phyloP scores from a whole-genome alignment of 345 rosid genomes.

The Rhodamnia argentea region DNA sequence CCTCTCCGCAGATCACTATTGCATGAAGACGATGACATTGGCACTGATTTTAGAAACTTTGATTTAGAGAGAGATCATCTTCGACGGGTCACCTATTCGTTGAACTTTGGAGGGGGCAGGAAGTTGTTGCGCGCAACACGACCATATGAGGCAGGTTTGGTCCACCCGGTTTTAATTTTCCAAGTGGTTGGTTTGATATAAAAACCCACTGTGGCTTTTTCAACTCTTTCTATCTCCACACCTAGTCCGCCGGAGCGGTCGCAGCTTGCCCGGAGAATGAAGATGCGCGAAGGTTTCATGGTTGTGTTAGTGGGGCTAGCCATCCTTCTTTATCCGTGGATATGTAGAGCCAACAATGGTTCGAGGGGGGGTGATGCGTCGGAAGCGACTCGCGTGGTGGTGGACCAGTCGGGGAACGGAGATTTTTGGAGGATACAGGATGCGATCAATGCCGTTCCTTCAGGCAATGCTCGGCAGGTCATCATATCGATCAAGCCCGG shows the following conservation, averaged over 20 bases:
- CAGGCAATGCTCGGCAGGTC: conserved; percentile 27
- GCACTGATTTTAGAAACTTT: no score
- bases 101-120: background rate
- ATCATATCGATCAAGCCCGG: conserved; percentile 66
- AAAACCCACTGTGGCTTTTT: background rate
- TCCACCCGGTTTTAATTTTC: background rate
- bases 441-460: conserved; percentile 55
- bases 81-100: background rate
- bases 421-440: conserved; percentile 55
- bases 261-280: background rate
- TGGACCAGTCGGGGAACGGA: conserved; percentile 68
- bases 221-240: background rate
- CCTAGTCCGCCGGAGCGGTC: background rate
- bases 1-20: background rate
- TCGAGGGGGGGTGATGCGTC: conserved; percentile 10
- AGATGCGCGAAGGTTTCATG: background rate
- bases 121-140: background rate
- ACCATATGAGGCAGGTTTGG: background rate
- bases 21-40: background rate
- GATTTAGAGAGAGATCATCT: background rate
- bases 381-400: conserved; percentile 34
- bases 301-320: background rate
- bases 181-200: background rate
- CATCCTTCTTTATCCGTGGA: background rate
- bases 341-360: background rate